Evolutionary conservation across 495 filamentous ascomycete species (phyloP), one percentile per base, ranked within the genome.

Genomic region (Lasiosphaeris hirsuta): DNA sequence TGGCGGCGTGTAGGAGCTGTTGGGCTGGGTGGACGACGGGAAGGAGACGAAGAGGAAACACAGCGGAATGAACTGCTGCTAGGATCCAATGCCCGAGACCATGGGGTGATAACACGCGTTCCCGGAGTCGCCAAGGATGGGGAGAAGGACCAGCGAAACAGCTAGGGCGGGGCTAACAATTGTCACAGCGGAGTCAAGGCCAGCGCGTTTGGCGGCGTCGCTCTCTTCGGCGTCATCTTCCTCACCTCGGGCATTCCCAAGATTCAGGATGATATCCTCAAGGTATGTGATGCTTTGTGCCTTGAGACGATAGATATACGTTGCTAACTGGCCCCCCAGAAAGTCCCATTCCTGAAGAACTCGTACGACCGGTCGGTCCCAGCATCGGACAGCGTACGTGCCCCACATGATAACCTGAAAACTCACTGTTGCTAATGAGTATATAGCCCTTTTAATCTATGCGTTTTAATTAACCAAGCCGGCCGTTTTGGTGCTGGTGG

Each of bases 171-270:
- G 23, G 23, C 49, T 57, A 42, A 43, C 39, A 56, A 57, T 10
- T 0, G 1, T 34, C 5, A 60, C 43, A 84, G 82, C 37, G 78
- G 72, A 45, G 45, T 72, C 38, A 78, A 75, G 44, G 61, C 70
- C 9, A 77, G 65, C 47, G 68, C 69, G 10, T 84, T 85, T 66
- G 82, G 81, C 52, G 78, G 72, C 41, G 77, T 80, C 37, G 82
- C 77, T 46, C 76, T 82, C 54, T 74, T 84, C 63, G 74, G 76
- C 63, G 77, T 81, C 54, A 73, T 86, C 60, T 85, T 72, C 75
- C 83, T 76, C 68, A 79, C 83, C 65, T 82, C 81, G 19, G 83
- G 81, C 53, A 79, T 86, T 30, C 84, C 84, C 41, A 63, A 66
- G 35, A 73, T 86, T 56, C 65, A 78, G 63, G 55, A 63, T 15